These are phyloP conservation scores for Jackrogersella minutella DNA, from an alignment of 495 filamentous ascomycete species.

Conservation along the genomic window DNA sequence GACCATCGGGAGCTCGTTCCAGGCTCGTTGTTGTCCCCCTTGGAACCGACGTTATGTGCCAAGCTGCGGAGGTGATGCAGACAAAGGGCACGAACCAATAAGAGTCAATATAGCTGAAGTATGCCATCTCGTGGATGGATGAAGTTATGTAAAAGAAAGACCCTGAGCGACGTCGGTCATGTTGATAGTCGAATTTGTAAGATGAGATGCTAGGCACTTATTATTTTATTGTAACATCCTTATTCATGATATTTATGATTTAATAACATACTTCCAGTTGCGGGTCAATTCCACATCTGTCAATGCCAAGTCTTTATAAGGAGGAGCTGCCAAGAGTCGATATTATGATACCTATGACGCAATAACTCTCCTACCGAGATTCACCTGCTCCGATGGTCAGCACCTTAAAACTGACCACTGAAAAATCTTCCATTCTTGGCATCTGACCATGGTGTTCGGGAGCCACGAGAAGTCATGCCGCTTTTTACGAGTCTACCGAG, in stretches of 20 bases:
- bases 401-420: background rate
- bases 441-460: background rate
- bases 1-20: conserved; percentile 5
- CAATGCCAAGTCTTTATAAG: background rate
- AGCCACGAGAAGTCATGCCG: background rate
- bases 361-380: background rate
- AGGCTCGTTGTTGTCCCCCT: background rate
- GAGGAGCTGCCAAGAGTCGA: background rate
- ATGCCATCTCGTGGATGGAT: conserved; percentile 10
- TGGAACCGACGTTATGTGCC: conserved; percentile 33
- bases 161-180: conserved; percentile 24
- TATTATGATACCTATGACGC: conserved; percentile 18
- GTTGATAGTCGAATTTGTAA: background rate
- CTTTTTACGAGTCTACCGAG: background rate
- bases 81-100: conserved; percentile 24
- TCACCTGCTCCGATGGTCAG: conserved; percentile 1
- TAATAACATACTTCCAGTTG: too few relatives aligned
- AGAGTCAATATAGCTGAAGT: background rate
- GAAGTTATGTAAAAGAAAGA: conserved; percentile 26
- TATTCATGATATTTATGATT: too few relatives aligned
- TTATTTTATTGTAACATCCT: background rate
- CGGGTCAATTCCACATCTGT: background rate
- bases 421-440: background rate
- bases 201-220: background rate
- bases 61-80: conserved; percentile 13